These are phyloP conservation scores for Cladosporium sp. DNA, from an alignment of 2,329 filamentous ascomycete genomes.

Conservation along the genomic window DNA sequence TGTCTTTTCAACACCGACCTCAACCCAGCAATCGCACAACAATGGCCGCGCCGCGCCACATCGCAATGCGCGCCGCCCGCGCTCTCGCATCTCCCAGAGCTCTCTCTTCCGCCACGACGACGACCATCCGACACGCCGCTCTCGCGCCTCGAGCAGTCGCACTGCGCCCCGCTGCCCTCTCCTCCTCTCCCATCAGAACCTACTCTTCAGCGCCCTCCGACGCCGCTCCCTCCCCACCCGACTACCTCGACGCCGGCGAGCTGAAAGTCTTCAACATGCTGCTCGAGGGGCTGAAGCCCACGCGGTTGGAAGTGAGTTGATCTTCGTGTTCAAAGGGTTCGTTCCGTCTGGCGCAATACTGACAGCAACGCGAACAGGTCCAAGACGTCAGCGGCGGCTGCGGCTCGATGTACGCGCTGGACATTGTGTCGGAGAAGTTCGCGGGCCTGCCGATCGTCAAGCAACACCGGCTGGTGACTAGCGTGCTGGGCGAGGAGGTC, in stretches of 20 bases:
- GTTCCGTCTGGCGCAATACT: no score
- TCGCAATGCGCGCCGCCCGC: slow-evolving; percentile 5
- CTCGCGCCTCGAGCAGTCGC: neutral
- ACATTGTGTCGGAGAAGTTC: slow-evolving; percentile 67
- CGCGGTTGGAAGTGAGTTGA: slow-evolving; percentile 39
- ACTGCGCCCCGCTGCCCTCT: neutral
- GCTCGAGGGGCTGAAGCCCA: slow-evolving; percentile 36
- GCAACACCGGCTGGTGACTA: slow-evolving; percentile 77
- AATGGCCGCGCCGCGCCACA: slow-evolving; percentile 4
- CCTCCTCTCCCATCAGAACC: neutral
- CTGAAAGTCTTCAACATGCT: slow-evolving; percentile 43
- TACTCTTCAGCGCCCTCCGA: slow-evolving; percentile 1
- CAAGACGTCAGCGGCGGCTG: slow-evolving; percentile 79
- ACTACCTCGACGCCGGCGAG: slow-evolving; percentile 43
- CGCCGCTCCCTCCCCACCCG: slow-evolving; percentile 30
- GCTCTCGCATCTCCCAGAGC: neutral
- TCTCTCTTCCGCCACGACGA: neutral
- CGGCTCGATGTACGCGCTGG: slow-evolving; percentile 81
- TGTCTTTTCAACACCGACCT: no score
- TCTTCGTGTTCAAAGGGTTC: no score
- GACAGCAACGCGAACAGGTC: slow-evolving; percentile 43
- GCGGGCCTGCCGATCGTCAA: slow-evolving; percentile 65
- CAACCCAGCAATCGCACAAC: neutral
- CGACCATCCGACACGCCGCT: neutral
- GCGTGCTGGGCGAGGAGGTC: slow-evolving; percentile 65